Percentiles rank a stretch among this genome's conserved stretches.
Conservation (phyloP, 2,329 filamentous ascomycete genomes). For the Sarocladium strictum region DNA sequence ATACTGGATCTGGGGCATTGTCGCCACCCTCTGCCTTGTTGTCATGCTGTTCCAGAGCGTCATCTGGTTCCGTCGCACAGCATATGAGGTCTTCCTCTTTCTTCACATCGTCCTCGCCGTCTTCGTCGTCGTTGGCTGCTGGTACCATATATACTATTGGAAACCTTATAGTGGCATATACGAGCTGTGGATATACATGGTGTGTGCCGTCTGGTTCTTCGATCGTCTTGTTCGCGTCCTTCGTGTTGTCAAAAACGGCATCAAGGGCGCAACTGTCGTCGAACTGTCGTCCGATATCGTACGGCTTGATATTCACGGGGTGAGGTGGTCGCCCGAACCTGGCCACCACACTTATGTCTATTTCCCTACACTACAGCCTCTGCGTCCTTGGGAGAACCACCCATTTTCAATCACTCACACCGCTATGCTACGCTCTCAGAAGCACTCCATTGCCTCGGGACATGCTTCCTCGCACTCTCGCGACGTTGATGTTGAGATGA, state of each 20-base stretch:
- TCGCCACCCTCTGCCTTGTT: constrained; percentile 26
- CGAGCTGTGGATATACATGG: constrained; percentile 34
- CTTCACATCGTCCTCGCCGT: constrained; percentile 32
- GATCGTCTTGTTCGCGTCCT: constrained; percentile 36
- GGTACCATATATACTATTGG: constrained; percentile 32
- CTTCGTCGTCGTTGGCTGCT: constrained; percentile 32
- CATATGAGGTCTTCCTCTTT: constrained; percentile 36
- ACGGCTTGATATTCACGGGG: constrained; percentile 34
- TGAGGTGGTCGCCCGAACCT: constrained; percentile 25
- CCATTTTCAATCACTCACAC: constrained; percentile 41
- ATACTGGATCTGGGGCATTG: constrained; percentile 36
- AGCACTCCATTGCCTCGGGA: neutral
- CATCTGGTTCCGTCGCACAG: constrained; percentile 24
- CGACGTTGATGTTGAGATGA: neutral
- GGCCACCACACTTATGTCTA: constrained; percentile 39
- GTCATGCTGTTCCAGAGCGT: constrained; percentile 22
- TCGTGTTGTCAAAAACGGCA: constrained; percentile 31
- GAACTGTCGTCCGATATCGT: constrained; percentile 26
- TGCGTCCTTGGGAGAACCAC: constrained; percentile 46
- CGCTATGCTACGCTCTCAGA: constrained; percentile 13
- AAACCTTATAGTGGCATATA: constrained; percentile 28
- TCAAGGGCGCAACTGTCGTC: constrained; percentile 29
- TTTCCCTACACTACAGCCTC: constrained; percentile 38
- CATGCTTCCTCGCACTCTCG: neutral
- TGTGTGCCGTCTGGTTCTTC: constrained; percentile 25